Evolutionary conservation across 2,329 filamentous ascomycete species (phyloP).

Genomic region (Biscogniauxia marginata): DNA sequence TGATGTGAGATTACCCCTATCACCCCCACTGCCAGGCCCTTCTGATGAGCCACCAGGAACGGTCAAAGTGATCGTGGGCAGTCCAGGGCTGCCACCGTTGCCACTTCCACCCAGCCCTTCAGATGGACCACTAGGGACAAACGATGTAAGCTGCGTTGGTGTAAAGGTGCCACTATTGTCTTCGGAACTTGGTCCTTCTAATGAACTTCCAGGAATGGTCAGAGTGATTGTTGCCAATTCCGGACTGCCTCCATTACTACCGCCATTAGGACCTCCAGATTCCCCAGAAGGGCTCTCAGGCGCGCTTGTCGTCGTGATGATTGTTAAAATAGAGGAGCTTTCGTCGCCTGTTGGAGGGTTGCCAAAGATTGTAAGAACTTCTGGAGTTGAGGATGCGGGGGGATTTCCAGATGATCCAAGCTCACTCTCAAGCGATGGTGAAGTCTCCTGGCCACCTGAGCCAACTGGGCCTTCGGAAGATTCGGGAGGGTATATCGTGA

Average conservation of each 20-base stretch:
- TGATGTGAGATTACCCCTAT: too few relatives aligned
- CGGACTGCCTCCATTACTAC: not conserved
- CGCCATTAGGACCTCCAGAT: not conserved
- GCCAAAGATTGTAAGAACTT: not conserved
- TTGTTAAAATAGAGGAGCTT: not conserved
- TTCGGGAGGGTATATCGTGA: conserved; percentile 8
- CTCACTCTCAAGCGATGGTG: too few relatives aligned
- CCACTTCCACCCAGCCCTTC: conserved; percentile 5
- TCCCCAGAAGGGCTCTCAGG: conserved; percentile 11
- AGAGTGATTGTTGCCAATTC: not conserved
- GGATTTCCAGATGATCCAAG: too few relatives aligned
- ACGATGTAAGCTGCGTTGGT: not conserved
- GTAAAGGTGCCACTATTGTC: conserved; percentile 9
- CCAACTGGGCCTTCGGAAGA: conserved; percentile 16
- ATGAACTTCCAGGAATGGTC: not conserved
- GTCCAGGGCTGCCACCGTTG: conserved; percentile 15
- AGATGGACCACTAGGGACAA: conserved; percentile 16
- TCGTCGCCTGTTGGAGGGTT: not conserved
- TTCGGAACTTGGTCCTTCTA: not conserved
- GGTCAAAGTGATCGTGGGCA: conserved; percentile 26
- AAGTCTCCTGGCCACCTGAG: conserved; percentile 7
- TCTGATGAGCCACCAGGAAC: conserved; percentile 14
- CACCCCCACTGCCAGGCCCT: not conserved
- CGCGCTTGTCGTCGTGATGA: conserved; percentile 10
- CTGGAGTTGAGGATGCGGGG: conserved; percentile 1